A percentile compares a stretch with the other conserved stretches of the same genome.
phyloP scores from a whole-genome alignment of 1,139 yeast genomes.

The Yamadazyma taylorii region DNA sequence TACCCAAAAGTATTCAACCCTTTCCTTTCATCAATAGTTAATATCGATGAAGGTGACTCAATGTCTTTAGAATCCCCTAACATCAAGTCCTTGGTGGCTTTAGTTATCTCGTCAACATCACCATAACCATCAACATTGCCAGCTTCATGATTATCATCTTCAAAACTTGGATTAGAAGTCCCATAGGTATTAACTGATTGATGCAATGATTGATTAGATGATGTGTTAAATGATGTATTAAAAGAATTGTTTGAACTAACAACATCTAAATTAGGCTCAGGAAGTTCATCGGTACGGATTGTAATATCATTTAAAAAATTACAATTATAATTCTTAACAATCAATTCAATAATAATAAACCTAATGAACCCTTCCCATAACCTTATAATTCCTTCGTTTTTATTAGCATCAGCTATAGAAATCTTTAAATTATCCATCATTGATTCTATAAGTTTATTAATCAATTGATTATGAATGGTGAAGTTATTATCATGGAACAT shows the following conservation, averaged over 20 bases:
- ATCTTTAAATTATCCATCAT: constrained; percentile 15
- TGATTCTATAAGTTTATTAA: constrained; percentile 13
- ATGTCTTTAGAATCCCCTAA: no score
- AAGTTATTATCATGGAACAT: constrained; percentile 11
- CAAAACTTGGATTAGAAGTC: background rate
- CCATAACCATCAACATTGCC: background rate
- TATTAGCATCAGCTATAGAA: constrained; percentile 6
- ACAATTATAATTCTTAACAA: constrained; percentile 12
- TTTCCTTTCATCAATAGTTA: constrained; percentile 14
- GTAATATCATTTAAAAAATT: constrained; percentile 6
- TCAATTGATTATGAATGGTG: constrained; percentile 13
- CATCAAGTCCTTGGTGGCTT: constrained; percentile 10
- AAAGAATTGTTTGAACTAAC: constrained; percentile 7
- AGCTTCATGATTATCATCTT: background rate
- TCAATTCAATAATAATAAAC: constrained; percentile 14
- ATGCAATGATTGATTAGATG: constrained; percentile 6
- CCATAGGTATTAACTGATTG: constrained; percentile 5
- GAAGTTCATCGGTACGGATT: constrained; percentile 10
- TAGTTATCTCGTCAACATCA: constrained; percentile 4
- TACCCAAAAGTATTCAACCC: constrained; percentile 3
- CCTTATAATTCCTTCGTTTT: constrained; percentile 6
- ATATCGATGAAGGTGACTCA: constrained; percentile 6
- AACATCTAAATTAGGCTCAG: constrained; percentile 16
- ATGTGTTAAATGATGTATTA: no score
- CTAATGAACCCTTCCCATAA: constrained; percentile 15